These are phyloP conservation scores for Rubia yunnanensis DNA, from an alignment of 257 asterid genomes.

Conservation along the genomic window DNA sequence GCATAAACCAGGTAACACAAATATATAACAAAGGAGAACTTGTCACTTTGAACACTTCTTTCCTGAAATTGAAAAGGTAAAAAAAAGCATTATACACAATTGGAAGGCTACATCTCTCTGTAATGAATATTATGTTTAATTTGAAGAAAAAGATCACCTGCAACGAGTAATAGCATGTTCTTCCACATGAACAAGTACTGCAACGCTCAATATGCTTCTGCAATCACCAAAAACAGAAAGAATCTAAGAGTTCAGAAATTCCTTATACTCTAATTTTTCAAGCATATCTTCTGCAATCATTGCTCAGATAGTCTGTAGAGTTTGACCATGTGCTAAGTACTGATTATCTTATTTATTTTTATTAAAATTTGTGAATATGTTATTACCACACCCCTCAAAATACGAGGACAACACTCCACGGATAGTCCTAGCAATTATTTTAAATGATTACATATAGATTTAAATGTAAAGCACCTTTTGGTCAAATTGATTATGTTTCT, in stretches of 20 bases:
- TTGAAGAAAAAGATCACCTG: slow-evolving; percentile 49
- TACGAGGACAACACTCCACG: background rate
- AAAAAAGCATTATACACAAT: slow-evolving; percentile 10
- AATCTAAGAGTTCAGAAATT: background rate
- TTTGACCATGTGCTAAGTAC: background rate
- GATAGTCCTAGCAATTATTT: background rate
- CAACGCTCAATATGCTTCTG: slow-evolving; percentile 83
- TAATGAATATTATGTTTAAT: slow-evolving; percentile 10
- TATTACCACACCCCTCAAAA: background rate
- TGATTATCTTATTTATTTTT: background rate
- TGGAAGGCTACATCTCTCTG: background rate
- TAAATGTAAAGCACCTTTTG: slow-evolving; percentile 38
- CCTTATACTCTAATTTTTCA: background rate
- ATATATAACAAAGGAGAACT: slow-evolving; percentile 63
- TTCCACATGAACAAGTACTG: slow-evolving; percentile 65
- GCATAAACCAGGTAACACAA: slow-evolving; percentile 82
- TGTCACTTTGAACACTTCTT: slow-evolving; percentile 52
- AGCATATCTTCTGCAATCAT: background rate
- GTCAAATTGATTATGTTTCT: slow-evolving; percentile 45
- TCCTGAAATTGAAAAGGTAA: slow-evolving; percentile 43
- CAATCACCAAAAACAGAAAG: slow-evolving; percentile 15
- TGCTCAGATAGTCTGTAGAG: background rate
- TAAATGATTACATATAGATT: background rate
- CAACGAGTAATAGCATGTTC: slow-evolving; percentile 72
- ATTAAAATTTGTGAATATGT: no score